Evolutionary conservation across 2,329 filamentous ascomycete genomes (phyloP).

Genomic region (Scedosporium dehoogii): DNA sequence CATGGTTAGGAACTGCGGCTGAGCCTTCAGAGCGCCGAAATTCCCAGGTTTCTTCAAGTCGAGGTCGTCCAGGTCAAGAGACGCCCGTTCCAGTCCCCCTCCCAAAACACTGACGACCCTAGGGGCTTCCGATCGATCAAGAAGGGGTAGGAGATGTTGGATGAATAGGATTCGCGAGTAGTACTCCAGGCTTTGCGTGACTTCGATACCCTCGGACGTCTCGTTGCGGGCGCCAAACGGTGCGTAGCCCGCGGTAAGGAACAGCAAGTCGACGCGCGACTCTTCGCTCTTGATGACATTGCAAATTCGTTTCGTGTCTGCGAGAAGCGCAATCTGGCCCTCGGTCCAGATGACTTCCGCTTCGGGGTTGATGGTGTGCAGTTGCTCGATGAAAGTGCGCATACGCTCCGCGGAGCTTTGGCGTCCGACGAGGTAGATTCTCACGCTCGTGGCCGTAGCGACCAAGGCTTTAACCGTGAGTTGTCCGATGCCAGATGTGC

Average conservation of each 20-base stretch:
- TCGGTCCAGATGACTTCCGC: slow-evolving; percentile 32
- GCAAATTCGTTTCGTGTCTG: slow-evolving; percentile 29
- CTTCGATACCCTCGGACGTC: slow-evolving; percentile 31
- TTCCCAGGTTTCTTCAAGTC: slow-evolving; percentile 18
- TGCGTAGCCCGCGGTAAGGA: slow-evolving; percentile 32
- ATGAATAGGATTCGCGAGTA: slow-evolving; percentile 34
- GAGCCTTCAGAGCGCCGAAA: slow-evolving; percentile 14
- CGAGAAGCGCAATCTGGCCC: slow-evolving; percentile 33
- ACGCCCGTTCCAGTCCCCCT: slow-evolving; percentile 12
- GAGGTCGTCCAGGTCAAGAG: slow-evolving; percentile 16
- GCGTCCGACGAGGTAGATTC: slow-evolving; percentile 33
- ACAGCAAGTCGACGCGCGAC: slow-evolving; percentile 29
- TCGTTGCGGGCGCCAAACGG: slow-evolving; percentile 27
- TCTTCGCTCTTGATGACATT: slow-evolving; percentile 27
- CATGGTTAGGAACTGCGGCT: slow-evolving; percentile 19
- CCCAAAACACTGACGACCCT: slow-evolving; percentile 18
- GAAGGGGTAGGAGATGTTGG: slow-evolving; percentile 27
- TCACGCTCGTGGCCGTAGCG: slow-evolving; percentile 21
- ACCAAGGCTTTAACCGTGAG: slow-evolving; percentile 26
- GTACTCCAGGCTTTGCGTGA: slow-evolving; percentile 27
- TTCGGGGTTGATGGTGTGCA: slow-evolving; percentile 24
- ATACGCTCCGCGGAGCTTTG: slow-evolving; percentile 21
- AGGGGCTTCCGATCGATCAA: slow-evolving; percentile 17
- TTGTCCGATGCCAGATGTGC: slow-evolving; percentile 35
- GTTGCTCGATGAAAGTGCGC: slow-evolving; percentile 23